Base-by-base conservation (phyloP, 257 asterid species). In the Petunia axillaris region DNA sequence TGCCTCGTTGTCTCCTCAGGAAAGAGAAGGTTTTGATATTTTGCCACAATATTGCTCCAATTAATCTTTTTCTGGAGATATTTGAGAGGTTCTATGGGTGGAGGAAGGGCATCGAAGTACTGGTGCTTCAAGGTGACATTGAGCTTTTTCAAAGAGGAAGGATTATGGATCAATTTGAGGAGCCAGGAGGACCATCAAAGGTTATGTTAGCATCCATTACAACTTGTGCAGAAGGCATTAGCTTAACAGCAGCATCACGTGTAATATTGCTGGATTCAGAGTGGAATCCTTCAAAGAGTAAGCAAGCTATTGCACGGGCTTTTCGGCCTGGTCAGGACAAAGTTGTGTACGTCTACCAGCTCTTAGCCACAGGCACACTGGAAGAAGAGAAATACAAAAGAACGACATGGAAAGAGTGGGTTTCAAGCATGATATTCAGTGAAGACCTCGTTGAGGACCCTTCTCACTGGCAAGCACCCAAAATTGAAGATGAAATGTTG, bases 391-490 rank as follows among this genome's bases (percentile, higher is more conserved):
- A 96, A 76, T 97, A 93, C 75, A 87, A 94, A 13, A 82, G 96
- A 64, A 94, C 99, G 0, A 94, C 98, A 4, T 96, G 99, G 99
- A 96, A 96, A 87, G 99, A 96, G 86, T 96, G 98, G 98, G 99
- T 96, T 40, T 96, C 98, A 6, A 96, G 97, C 75, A 96, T 96
- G 99, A 96, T 96, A 3, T 96, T 96, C 81, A 96, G 98, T 38
- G 99, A 96, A 9, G 99, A 92, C 39, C 93, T 87, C 14, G 93
- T 93, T 0, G 93, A 89, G 87, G 99, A 95, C 54, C 99, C 99
- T 25, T 94, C 98, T 3, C 94, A 87, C 44, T 96, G 99, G 99
- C 98, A 96, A 74, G 99, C 99, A 2, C 99, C 95, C 1, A 91
- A 92, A 46, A 92, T 96, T 16, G 98, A 96, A 77, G 99, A 96